These are phyloP conservation scores for Rhazya stricta DNA, from an alignment of 257 asterid genomes.

Conservation along the genomic window DNA sequence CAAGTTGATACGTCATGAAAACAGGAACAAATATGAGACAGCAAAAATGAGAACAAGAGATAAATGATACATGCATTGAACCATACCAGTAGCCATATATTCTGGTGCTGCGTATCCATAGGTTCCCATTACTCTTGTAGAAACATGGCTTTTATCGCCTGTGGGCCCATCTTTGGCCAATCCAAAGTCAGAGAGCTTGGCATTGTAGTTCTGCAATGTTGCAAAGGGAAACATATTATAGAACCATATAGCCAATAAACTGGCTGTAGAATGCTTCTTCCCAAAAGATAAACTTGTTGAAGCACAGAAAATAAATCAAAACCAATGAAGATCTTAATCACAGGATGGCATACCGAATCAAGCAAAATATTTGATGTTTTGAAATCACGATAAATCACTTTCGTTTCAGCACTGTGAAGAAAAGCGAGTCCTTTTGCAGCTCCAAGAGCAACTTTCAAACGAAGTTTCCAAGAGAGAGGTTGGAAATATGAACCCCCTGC, in stretches of 20 bases:
- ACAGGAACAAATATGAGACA: not conserved
- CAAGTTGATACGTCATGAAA: conserved; percentile 6
- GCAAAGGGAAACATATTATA: not conserved
- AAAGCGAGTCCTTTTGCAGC: conserved; percentile 92
- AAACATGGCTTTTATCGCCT: conserved; percentile 70
- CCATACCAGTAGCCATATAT: conserved; percentile 69
- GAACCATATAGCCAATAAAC: not conserved
- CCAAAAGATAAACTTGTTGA: not conserved
- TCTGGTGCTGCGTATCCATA: conserved; percentile 95
- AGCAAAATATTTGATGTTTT: conserved; percentile 81
- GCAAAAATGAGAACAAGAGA: not conserved
- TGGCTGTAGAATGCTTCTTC: not conserved
- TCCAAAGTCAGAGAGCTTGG: conserved; percentile 94
- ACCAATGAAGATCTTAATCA: not conserved
- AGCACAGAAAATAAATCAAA: not conserved
- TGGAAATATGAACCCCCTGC: conserved; percentile 94
- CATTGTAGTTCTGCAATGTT: conserved; percentile 63
- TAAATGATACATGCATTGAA: not conserved
- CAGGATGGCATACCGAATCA: conserved; percentile 51
- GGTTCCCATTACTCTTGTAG: conserved; percentile 79
- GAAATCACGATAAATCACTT: conserved; percentile 86
- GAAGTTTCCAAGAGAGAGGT: conserved; percentile 86
- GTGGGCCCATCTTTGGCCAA: conserved; percentile 85
- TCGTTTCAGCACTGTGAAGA: conserved; percentile 73
- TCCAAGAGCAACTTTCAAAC: conserved; percentile 77